Base-by-base conservation (phyloP, 2,329 filamentous ascomycete genomes). In the Penicillium brasilianum region DNA sequence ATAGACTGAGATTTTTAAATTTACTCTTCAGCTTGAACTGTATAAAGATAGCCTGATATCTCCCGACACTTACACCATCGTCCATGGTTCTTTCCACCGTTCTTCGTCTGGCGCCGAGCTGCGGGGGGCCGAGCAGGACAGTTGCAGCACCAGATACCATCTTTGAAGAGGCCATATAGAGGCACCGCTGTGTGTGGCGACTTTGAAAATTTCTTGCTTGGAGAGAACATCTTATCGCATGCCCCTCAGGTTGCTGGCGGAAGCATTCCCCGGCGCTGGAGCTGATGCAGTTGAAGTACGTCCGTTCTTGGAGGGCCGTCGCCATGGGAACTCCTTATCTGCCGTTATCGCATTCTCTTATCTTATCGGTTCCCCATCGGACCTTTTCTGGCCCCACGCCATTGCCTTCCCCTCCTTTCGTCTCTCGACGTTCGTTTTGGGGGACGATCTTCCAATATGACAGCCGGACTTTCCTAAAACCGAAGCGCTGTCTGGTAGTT, bases 91-190 rank as follows among this genome's bases (percentile, higher is more conserved):
- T 74, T 73, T 11, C 82, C 81, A 32, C 82, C 80, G 62, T 88
- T 88, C 70, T 85, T 87, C 1, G 83, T 82, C 66, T 85, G 80
- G 62, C 86, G 83, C 55, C 82, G 83, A 28, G 80, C 77, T 2
- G 85, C 85, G 18, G 82, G 83, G 2, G 83, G 76, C 20, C 83
- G 80, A 10, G 83, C 82, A 11, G 76, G 77, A 69, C 87, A 88
- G 67, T 88, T 83, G 72, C 84, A 86, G 58, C 80, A 75, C 84
- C 83, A 85, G 51, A 78, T 66, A 0, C 77, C 76, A 55, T 82
- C 74, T 30, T 75, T 67, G 61, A 81, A 81, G 13, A 77, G 72
- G 4, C 81, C 81, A 14, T 74, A 67, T 52, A 73, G 55, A 10
- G 69, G 71, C 3, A 66, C 64, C 10, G 61, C 63, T 11, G 49